Evolutionary conservation across 495 filamentous ascomycete genomes (phyloP), one percentile per base, ranked within the genome.

Genomic region (Lasiosphaeria ovina): DNA sequence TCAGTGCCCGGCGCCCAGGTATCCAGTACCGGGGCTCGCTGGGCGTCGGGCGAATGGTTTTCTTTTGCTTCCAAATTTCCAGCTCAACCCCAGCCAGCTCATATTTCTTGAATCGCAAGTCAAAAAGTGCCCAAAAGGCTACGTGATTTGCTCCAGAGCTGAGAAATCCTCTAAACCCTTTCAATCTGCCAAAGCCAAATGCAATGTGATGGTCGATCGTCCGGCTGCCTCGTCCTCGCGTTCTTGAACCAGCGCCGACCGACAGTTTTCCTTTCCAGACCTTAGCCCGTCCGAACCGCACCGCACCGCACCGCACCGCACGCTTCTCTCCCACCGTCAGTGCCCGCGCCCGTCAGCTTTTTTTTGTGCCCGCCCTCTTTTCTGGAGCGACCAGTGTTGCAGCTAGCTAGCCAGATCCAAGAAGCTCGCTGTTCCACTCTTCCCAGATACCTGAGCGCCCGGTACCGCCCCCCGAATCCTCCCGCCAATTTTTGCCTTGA

Each of bases 151-250:
- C 50, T 55, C 58, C 55, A 53, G 60, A 58, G 62, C 64, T 65
- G 66, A 63, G 59, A 61, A 65, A 63, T 59, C 59, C 56, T 62
- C 68, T 70, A 70, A 72, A 69, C 69, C 65, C 65, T 70, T 70
- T 68, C 61, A 68, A 67, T 65, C 60, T 33, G 40, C 57, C 65
- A 62, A 59, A 57, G 24, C 47, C 54, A 34, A 12, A 34, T 12
- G 51, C 49, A 47, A n/a, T 47, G 16, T 62, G 48, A 55, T 55
- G 59, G 55, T 62, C 51, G 62, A 56, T 62, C 54, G 35, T n/a
- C 24, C 35, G 59, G 59, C 59, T 62, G 54, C 54, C 61, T 63
- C 51, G 11, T 47, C 40, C 48, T 47, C 62, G 52, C 55, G 40
- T 50, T 62, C 48, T 62, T 62, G 64, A 40, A 51, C 59, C 53